phyloP scores from a whole-genome alignment of 192 early-diverging fungal species.

The Rhizophlyctis rosea region DNA sequence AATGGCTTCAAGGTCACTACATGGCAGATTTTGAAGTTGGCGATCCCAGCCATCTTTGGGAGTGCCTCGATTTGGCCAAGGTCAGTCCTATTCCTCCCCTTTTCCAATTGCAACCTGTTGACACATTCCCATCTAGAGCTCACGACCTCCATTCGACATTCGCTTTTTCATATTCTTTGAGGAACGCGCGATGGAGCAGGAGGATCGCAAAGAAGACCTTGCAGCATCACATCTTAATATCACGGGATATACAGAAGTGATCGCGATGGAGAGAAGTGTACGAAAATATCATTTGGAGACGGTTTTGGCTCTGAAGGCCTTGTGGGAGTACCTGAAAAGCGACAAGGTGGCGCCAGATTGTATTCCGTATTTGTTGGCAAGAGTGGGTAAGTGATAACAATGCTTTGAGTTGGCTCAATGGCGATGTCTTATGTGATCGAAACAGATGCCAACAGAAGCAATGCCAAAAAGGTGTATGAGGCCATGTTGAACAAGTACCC shows the following conservation, averaged over 20 bases:
- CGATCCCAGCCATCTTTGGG: not conserved
- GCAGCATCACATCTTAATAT: slow-evolving; percentile 15
- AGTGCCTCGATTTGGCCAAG: slow-evolving; percentile 14
- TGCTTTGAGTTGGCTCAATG: not conserved
- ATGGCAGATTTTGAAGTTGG: not conserved
- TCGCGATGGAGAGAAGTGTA: slow-evolving; percentile 15
- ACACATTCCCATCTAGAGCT: not conserved
- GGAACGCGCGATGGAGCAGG: slow-evolving; percentile 22
- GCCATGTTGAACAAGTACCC: slow-evolving; percentile 21
- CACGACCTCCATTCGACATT: slow-evolving; percentile 16
- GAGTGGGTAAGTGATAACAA: slow-evolving; percentile 1
- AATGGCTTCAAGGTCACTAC: not conserved
- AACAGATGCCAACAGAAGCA: not conserved
- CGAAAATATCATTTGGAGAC: slow-evolving; percentile 19
- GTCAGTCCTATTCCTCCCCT: not conserved
- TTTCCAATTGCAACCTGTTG: not conserved
- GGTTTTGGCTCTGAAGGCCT: slow-evolving; percentile 10
- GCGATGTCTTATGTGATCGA: not conserved
- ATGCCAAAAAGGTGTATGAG: slow-evolving; percentile 7
- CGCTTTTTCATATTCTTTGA: slow-evolving; percentile 26
- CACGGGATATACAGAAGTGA: slow-evolving; percentile 21
- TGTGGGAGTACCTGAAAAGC: slow-evolving; percentile 19
- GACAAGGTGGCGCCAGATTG: slow-evolving; percentile 5
- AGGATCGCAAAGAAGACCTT: slow-evolving; percentile 28
- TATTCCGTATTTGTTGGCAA: slow-evolving; percentile 16